These are phyloP conservation scores for Pythium plurisporium DNA, from an alignment of 352 stramenopile species.

Conservation along the genomic window DNA sequence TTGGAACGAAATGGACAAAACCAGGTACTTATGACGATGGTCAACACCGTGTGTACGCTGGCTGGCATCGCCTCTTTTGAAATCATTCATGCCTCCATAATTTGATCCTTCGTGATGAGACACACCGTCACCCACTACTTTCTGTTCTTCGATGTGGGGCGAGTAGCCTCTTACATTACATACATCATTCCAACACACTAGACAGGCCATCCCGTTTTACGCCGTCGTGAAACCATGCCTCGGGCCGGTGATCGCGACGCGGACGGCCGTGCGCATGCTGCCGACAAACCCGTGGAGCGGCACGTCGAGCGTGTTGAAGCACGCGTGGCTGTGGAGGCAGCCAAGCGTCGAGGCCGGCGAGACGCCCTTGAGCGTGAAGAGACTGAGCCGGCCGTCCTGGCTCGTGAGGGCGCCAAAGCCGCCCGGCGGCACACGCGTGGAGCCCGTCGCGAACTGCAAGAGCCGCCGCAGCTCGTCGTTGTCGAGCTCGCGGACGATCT, in stretches of 20 bases:
- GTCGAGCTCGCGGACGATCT: slow-evolving; percentile 49
- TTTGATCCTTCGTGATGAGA: too few relatives aligned
- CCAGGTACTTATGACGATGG: too few relatives aligned
- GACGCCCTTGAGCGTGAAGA: slow-evolving; percentile 17
- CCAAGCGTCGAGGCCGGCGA: neutral
- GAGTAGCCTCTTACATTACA: too few relatives aligned
- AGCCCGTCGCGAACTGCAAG: slow-evolving; percentile 37
- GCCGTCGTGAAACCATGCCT: slow-evolving; percentile 9
- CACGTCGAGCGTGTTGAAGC: slow-evolving; percentile 88
- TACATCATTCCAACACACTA: neutral
- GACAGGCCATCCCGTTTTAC: too few relatives aligned
- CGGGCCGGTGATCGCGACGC: neutral
- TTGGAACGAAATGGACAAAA: too few relatives aligned
- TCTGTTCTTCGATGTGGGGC: too few relatives aligned
- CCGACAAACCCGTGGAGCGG: slow-evolving; percentile 18
- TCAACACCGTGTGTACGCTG: too few relatives aligned
- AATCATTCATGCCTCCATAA: too few relatives aligned
- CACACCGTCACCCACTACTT: too few relatives aligned
- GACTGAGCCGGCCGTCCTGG: slow-evolving; percentile 21
- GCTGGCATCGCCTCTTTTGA: too few relatives aligned
- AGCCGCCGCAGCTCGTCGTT: slow-evolving; percentile 21
- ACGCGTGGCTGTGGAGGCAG: slow-evolving; percentile 22
- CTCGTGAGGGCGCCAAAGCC: slow-evolving; percentile 25
- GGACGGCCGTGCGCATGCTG: slow-evolving; percentile 1
- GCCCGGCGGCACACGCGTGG: too few relatives aligned